phyloP scores from a whole-genome alignment of 805 yeast species.

The Lipomyces chichibuensis region DNA sequence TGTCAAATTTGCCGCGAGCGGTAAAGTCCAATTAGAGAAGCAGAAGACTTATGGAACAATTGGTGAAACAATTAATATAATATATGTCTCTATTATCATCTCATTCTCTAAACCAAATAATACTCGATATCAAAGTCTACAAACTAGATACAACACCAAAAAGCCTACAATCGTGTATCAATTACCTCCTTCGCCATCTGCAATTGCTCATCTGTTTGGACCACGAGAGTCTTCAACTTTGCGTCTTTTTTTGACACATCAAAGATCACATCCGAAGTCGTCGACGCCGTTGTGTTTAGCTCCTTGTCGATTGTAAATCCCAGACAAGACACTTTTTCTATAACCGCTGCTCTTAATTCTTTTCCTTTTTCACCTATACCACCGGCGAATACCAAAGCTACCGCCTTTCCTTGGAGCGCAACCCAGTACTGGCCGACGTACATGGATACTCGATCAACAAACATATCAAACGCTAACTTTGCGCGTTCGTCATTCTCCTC shows the following conservation, averaged over 20 bases:
- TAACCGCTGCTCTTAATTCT: conserved; percentile 26
- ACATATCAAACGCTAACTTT: conserved; percentile 34
- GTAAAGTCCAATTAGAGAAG: too few relatives aligned
- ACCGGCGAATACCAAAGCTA: conserved; percentile 34
- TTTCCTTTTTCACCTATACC: conserved; percentile 35
- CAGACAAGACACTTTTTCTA: conserved; percentile 18
- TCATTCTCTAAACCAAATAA: not conserved
- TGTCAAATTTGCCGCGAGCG: too few relatives aligned
- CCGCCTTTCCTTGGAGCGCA: conserved; percentile 27
- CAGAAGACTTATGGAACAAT: too few relatives aligned
- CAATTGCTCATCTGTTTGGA: conserved; percentile 34
- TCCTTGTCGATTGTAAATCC: conserved; percentile 29
- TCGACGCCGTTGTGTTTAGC: conserved; percentile 20
- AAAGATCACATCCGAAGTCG: conserved; percentile 10
- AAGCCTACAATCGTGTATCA: not conserved
- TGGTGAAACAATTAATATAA: too few relatives aligned
- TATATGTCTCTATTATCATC: not conserved
- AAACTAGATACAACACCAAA: not conserved
- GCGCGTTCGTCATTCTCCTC: conserved; percentile 22
- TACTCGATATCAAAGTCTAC: not conserved
- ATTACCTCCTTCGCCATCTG: conserved; percentile 32
- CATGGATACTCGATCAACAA: conserved; percentile 31
- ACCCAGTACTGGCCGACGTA: conserved; percentile 35
- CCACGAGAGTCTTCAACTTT: conserved; percentile 22
- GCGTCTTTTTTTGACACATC: conserved; percentile 22